These are phyloP conservation scores for Blastocystis sp. DNA, from an alignment of 352 stramenopile species.

Conservation along the genomic window DNA sequence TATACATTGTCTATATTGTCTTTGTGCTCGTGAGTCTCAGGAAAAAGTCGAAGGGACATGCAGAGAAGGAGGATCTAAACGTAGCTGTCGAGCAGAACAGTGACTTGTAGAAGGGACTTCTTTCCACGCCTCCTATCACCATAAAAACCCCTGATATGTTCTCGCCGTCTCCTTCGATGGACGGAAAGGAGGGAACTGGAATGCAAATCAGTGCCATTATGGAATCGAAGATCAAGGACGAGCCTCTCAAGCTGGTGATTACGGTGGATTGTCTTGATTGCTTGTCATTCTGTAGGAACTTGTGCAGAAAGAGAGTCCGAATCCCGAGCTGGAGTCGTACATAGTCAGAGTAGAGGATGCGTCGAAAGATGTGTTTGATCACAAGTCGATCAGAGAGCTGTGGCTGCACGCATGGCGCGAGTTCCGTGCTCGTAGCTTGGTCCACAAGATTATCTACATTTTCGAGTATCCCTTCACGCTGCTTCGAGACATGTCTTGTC, in stretches of 20 bases:
- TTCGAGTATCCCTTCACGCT: slow-evolving; percentile 72
- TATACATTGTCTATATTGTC: slow-evolving; percentile 71
- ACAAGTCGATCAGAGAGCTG: not conserved
- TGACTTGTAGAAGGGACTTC: not conserved
- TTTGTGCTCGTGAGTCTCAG: not conserved
- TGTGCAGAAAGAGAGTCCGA: slow-evolving; percentile 22
- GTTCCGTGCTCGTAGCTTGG: not conserved
- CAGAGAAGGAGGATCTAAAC: not conserved
- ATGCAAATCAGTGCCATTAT: slow-evolving; percentile 58
- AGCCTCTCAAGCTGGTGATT: not conserved
- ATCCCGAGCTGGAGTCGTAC: not conserved
- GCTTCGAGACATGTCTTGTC: slow-evolving; percentile 69
- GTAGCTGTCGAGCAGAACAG: not conserved
- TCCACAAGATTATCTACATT: slow-evolving; percentile 60
- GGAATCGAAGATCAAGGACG: not conserved
- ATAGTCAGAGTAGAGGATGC: not conserved
- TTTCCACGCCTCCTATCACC: not conserved
- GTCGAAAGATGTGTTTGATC: not conserved
- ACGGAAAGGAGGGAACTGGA: slow-evolving; percentile 48
- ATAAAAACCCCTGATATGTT: not conserved
- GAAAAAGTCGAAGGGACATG: not conserved
- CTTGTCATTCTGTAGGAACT: not conserved
- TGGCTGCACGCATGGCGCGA: not conserved
- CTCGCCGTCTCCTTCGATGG: not conserved
- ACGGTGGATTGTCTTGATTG: not conserved